Conservation (phyloP, 768 basidiomycete genomes). For the Saitozyma sp. region DNA sequence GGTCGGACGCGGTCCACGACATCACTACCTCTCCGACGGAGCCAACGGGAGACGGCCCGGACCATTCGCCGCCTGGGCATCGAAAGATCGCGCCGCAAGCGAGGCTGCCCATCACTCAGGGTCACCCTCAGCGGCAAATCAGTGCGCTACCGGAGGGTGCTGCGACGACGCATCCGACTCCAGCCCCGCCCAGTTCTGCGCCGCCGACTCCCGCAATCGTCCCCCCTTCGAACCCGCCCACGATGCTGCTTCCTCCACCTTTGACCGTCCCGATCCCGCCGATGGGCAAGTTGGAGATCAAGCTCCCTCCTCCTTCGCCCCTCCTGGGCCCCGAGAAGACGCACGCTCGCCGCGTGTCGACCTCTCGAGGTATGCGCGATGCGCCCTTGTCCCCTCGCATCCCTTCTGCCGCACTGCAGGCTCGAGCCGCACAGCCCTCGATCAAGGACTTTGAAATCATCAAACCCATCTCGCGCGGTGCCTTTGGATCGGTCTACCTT, state of each 20-base stretch:
- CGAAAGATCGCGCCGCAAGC: conserved; percentile 47
- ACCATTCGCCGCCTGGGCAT: conserved; percentile 37
- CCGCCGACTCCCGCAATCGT: conserved; percentile 5
- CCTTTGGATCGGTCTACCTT: conserved; percentile 96
- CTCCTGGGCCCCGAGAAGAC: conserved; percentile 20
- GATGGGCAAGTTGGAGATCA: not conserved
- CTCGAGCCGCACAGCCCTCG: conserved; percentile 79
- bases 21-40: conserved; percentile 10
- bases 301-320: conserved; percentile 20
- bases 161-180: conserved; percentile 18
- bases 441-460: conserved; percentile 99
- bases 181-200: not conserved
- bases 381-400: conserved; percentile 83
- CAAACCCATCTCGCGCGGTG: conserved; percentile 98
- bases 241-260: conserved; percentile 40
- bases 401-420: conserved; percentile 70
- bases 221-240: conserved; percentile 4
- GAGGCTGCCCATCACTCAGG: conserved; percentile 44
- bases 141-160: conserved; percentile 14
- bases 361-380: conserved; percentile 40
- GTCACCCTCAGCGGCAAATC: conserved; percentile 34
- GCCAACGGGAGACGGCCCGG: conserved; percentile 36
- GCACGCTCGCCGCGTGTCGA: conserved; percentile 37
- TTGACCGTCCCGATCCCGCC: not conserved
- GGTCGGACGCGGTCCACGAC: conserved; percentile 40